A percentile compares a stretch with the other conserved stretches of the same genome.
Evolutionary conservation across 192 early-diverging fungal species (phyloP).

Genomic region (Entomortierella beljakovae): DNA sequence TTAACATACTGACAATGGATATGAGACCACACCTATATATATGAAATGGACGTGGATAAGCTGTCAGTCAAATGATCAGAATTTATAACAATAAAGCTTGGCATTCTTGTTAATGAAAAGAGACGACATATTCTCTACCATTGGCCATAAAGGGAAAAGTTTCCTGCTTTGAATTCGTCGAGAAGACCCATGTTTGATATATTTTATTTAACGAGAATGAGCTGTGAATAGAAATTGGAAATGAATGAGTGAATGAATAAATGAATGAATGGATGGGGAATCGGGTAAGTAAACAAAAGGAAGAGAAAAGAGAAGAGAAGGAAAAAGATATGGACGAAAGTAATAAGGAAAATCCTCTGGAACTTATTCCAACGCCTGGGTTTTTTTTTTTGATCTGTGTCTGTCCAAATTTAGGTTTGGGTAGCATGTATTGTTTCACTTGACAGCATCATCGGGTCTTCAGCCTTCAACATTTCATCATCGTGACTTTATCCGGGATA

Average conservation of each 20-base stretch:
- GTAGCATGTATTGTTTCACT: too few species aligned
- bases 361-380: too few species aligned
- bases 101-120: not conserved
- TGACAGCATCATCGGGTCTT: too few species aligned
- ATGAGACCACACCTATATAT: conserved; percentile 54
- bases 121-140: conserved; percentile 31
- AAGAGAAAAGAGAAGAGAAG: not conserved
- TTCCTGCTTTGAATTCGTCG: conserved; percentile 58
- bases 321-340: too few species aligned
- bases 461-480: too few species aligned
- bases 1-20: conserved; percentile 57
- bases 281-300: not conserved
- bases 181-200: conserved; percentile 47
- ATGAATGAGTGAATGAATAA: not conserved
- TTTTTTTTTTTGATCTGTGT: too few species aligned
- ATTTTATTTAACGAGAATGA: conserved; percentile 1
- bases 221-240: not conserved
- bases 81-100: not conserved
- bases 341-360: too few species aligned
- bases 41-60: not conserved
- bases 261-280: not conserved
- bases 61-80: conserved; percentile 1
- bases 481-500: too few species aligned
- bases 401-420: too few species aligned
- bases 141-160: conserved; percentile 64